Evolutionary conservation across 345 rosid genomes (phyloP).

Genomic region (Syzygium jambos): DNA sequence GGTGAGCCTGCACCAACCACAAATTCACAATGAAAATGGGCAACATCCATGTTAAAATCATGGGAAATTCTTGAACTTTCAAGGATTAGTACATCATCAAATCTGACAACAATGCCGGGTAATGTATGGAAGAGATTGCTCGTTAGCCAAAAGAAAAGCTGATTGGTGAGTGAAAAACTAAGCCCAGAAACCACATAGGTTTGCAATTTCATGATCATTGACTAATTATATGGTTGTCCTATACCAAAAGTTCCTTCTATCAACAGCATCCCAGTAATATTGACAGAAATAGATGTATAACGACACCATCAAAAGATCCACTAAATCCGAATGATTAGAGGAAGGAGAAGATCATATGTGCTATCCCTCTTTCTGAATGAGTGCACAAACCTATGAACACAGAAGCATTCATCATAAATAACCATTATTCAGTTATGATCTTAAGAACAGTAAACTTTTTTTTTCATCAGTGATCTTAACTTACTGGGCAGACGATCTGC

Average conservation of each 20-base stretch:
- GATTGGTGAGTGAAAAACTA: not conserved
- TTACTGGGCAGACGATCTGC: not conserved
- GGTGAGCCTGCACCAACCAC: constrained; percentile 29
- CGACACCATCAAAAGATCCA: not conserved
- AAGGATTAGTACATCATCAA: not conserved
- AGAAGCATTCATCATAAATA: not conserved
- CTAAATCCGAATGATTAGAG: not conserved
- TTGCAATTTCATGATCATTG: not conserved
- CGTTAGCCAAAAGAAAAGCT: not conserved
- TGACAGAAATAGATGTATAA: not conserved
- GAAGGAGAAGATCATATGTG: not conserved
- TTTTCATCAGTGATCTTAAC: not conserved
- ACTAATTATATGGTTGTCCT: not conserved
- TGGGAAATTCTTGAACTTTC: not conserved
- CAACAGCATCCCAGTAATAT: not conserved
- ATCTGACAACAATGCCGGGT: not conserved
- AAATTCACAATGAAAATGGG: constrained; percentile 1
- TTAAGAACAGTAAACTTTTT: not conserved
- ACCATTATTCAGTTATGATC: not conserved
- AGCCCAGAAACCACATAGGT: not conserved
- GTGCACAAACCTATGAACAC: not conserved
- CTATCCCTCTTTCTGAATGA: not conserved
- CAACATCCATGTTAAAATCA: not conserved
- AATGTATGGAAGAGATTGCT: not conserved
- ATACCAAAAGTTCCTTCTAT: not conserved